These are phyloP conservation scores for Omphalea diandra DNA, from an alignment of 441 rosid genomes.

Conservation along the genomic window DNA sequence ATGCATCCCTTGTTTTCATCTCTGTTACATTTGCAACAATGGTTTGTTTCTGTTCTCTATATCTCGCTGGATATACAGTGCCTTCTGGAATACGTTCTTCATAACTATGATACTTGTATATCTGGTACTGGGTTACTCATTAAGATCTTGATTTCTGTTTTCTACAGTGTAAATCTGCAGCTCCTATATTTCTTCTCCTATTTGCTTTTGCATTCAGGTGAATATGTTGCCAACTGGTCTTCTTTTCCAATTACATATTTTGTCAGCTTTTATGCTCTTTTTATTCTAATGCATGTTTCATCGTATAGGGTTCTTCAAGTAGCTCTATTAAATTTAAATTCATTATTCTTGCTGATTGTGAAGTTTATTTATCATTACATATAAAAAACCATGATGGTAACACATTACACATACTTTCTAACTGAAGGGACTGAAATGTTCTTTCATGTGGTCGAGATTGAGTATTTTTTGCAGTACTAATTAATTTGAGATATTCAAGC, in stretches of 20 bases:
- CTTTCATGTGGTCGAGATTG: not conserved
- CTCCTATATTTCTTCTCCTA: slow-evolving; percentile 92
- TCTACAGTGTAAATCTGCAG: slow-evolving; percentile 97
- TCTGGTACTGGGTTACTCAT: slow-evolving; percentile 16
- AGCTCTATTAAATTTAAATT: not conserved
- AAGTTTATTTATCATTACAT: not conserved
- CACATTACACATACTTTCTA: not conserved
- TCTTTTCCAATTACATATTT: slow-evolving; percentile 1
- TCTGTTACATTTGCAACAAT: slow-evolving; percentile 99
- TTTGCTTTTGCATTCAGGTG: slow-evolving; percentile 99
- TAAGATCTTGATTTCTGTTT: slow-evolving; percentile 14
- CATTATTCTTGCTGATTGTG: not conserved
- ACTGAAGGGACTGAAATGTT: not conserved
- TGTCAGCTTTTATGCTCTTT: not conserved
- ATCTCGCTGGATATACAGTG: not conserved
- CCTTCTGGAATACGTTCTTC: slow-evolving; percentile 9
- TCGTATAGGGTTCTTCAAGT: not conserved
- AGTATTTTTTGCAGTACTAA: not conserved
- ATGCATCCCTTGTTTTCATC: slow-evolving; percentile 94
- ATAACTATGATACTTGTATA: slow-evolving; percentile 12
- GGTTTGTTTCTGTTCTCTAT: slow-evolving; percentile 51
- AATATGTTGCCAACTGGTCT: slow-evolving; percentile 26
- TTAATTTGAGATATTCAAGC: not conserved
- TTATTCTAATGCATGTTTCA: not conserved
- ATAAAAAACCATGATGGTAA: not conserved